Conservation (phyloP, 345 rosid genomes). For the Corchorus capsularis region DNA sequence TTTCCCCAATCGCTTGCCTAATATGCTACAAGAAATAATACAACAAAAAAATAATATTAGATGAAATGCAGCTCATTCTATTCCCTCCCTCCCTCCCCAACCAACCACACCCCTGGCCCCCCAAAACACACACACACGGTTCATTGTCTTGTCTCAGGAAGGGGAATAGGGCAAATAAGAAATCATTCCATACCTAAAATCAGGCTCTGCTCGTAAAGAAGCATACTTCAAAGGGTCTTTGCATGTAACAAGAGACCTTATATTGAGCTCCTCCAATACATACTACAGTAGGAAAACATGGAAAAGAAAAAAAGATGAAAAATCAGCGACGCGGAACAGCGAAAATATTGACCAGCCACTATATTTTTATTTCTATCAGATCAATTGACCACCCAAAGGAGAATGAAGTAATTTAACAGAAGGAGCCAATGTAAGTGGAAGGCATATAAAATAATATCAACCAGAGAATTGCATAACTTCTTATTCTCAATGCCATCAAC, state of each 20-base stretch:
- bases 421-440: not conserved
- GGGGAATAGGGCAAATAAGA: no score
- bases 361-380: not conserved
- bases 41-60: slow-evolving; percentile 17
- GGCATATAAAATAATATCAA: not conserved
- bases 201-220: slow-evolving; percentile 86
- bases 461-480: not conserved
- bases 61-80: not conserved
- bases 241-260: slow-evolving; percentile 71
- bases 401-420: not conserved
- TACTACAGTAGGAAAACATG: slow-evolving; percentile 42
- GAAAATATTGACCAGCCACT: not conserved
- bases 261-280: slow-evolving; percentile 86
- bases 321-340: not conserved
- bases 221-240: slow-evolving; percentile 80
- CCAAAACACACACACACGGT: no score
- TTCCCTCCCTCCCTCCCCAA: not conserved
- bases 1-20: slow-evolving; percentile 93
- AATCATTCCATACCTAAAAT: slow-evolving; percentile 58
- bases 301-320: not conserved
- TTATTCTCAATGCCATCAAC: not conserved
- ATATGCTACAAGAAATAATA: slow-evolving; percentile 39
- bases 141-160: no score
- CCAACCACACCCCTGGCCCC: no score
- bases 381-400: not conserved